Evolutionary conservation across 805 yeast species (phyloP), one percentile per base, ranked within the genome.

Genomic region (Maudiozyma barnettii): DNA sequence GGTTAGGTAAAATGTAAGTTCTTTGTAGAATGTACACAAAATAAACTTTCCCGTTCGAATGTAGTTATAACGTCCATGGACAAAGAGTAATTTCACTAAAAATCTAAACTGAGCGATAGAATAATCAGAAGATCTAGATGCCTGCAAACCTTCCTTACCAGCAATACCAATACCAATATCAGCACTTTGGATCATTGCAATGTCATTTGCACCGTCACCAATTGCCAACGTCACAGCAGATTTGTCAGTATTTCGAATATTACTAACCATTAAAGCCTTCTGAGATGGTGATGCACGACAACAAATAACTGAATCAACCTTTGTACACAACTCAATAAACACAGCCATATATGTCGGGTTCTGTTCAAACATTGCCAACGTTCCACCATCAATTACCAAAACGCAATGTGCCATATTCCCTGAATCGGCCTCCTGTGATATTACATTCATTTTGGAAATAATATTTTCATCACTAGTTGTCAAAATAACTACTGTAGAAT

Each of bases 131-230:
- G 96, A 76, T 56, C 99, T 73, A 0, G 99, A 96, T 0, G 99
- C 99, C 60, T 93, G 99, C 39, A 93, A 69, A 1, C 99, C 99
- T 67, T 93, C 99, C 56, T 84, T 85, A 35, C 99, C 99, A 1
- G 98, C 90, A 45, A 93, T 93, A 26, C 99, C 99, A 52, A 93
- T 78, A 26, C 99, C 99, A 47, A 93, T 88, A 65, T 93, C 98
- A 0, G 99, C 99, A 59, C 95, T 84, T 68, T 93, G 97, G 51
- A 93, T 93, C 99, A 93, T 93, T 1, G 99, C 98, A 61, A 93
- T 90, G 66, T 93, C 99, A 62, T 93, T 93, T 2, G 99, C 99
- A 53, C 99, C 99, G 68, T 93, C 99, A 7, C 99, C 99, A 61
- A 93, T 85, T 0, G 99, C 99, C 51, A 93, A 72, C 0, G 97